Conservation (phyloP, 2,329 filamentous ascomycete species). For the Meredithiella fracta region DNA sequence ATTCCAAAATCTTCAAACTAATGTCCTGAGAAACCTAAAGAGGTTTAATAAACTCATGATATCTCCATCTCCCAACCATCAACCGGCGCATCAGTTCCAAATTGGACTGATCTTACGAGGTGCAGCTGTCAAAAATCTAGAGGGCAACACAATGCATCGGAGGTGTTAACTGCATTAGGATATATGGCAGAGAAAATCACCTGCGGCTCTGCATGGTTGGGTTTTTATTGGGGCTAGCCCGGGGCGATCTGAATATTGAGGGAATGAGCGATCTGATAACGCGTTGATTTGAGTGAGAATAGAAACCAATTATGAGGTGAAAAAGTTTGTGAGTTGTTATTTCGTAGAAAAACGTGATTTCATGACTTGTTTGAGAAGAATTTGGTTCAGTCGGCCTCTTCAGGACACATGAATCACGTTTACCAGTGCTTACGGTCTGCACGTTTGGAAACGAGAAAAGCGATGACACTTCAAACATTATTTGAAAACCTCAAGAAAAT, state of each 20-base stretch:
- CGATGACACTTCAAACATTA: too few relatives aligned
- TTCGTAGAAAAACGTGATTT: too few relatives aligned
- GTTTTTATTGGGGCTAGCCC: background rate
- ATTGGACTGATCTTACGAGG: background rate
- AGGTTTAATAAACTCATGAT: too few relatives aligned
- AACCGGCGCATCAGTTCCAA: background rate
- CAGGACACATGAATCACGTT: too few relatives aligned
- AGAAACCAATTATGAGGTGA: too few relatives aligned
- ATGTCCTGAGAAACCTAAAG: too few relatives aligned
- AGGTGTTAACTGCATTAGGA: conserved; percentile 3
- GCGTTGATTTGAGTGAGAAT: background rate
- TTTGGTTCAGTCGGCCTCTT: too few relatives aligned
- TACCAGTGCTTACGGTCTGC: too few relatives aligned
- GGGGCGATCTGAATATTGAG: background rate
- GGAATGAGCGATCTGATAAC: background rate
- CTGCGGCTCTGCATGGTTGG: conserved; percentile 1
- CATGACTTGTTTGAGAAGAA: too few relatives aligned
- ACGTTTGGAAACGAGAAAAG: too few relatives aligned
- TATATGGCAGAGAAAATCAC: background rate
- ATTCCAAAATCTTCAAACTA: too few relatives aligned
- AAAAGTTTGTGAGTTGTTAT: too few relatives aligned
- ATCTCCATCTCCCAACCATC: background rate
- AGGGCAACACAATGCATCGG: background rate
- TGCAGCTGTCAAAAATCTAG: background rate
- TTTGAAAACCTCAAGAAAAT: background rate